phyloP scores from a whole-genome alignment of 192 early-diverging fungal species.

The Backusella liffmaniae region DNA sequence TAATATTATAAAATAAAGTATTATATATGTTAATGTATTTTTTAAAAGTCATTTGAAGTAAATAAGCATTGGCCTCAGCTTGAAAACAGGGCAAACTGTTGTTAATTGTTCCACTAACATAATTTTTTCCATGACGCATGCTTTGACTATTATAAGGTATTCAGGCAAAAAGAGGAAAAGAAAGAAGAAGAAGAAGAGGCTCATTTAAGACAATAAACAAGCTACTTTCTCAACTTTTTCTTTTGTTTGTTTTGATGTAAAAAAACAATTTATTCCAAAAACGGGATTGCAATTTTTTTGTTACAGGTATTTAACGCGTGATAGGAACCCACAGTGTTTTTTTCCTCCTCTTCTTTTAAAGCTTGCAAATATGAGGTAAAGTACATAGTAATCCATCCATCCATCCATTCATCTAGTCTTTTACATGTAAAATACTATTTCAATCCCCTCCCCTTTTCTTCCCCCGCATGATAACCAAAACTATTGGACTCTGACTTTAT shows the following conservation, averaged over 20 bases:
- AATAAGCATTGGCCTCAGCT: too few relatives aligned
- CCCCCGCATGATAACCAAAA: not conserved
- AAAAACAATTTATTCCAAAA: not conserved
- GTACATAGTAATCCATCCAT: conserved; percentile 14
- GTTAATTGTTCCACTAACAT: too few relatives aligned
- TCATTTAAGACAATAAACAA: too few relatives aligned
- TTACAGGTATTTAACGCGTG: conserved; percentile 1
- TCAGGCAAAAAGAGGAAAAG: too few relatives aligned
- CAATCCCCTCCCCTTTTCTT: not conserved
- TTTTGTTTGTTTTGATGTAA: not conserved
- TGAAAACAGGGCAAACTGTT: too few relatives aligned
- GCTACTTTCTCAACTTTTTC: too few relatives aligned
- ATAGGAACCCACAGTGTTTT: not conserved
- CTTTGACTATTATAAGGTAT: too few relatives aligned
- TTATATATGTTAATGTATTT: not conserved
- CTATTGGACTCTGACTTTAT: not conserved
- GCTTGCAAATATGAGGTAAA: conserved; percentile 19
- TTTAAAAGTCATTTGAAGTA: too few relatives aligned
- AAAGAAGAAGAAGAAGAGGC: too few relatives aligned
- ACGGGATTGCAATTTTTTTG: not conserved
- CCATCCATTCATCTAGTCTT: conserved; percentile 15
- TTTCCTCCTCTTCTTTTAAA: conserved; percentile 5
- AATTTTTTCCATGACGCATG: too few relatives aligned
- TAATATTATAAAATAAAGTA: not conserved
- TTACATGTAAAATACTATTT: not conserved